phyloP scores from a whole-genome alignment of 169 alveolate species.

The Plasmodium sp. region DNA sequence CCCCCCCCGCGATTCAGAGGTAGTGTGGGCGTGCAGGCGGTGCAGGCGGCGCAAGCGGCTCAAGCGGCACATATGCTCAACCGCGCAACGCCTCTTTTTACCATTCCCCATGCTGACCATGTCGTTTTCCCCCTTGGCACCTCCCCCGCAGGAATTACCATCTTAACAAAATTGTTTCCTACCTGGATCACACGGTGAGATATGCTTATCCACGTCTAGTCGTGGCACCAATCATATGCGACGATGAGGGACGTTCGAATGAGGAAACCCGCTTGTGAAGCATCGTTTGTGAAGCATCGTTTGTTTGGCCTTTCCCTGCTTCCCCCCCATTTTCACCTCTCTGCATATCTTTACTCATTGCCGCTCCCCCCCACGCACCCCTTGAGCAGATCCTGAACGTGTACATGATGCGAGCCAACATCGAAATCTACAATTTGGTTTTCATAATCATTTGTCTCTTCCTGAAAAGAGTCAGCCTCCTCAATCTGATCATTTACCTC shows the following conservation, averaged over 20 bases:
- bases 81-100: not conserved
- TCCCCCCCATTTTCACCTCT: not conserved
- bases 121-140: not conserved
- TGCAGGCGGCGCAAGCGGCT: too few species aligned
- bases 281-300: not conserved
- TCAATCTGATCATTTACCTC: constrained; percentile 41
- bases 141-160: constrained; percentile 34
- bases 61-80: not conserved
- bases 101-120: not conserved
- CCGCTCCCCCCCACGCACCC: not conserved
- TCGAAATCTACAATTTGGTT: constrained; percentile 65
- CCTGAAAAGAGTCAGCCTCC: constrained; percentile 46
- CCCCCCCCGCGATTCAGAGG: constrained; percentile 40
- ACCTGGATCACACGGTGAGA: constrained; percentile 34
- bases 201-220: not conserved
- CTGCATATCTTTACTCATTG: not conserved
- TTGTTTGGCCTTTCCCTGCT: not conserved
- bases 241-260: not conserved
- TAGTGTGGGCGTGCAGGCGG: not conserved
- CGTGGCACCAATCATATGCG: not conserved
- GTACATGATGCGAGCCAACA: constrained; percentile 59
- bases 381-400: constrained; percentile 27
- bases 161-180: constrained; percentile 41
- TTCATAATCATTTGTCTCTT: constrained; percentile 62
- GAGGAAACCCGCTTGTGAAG: not conserved